A percentile compares a stretch with the other conserved stretches of the same genome.
phyloP scores from a whole-genome alignment of 1,284 basidiomycete genomes.

The Naganishia sp. region DNA sequence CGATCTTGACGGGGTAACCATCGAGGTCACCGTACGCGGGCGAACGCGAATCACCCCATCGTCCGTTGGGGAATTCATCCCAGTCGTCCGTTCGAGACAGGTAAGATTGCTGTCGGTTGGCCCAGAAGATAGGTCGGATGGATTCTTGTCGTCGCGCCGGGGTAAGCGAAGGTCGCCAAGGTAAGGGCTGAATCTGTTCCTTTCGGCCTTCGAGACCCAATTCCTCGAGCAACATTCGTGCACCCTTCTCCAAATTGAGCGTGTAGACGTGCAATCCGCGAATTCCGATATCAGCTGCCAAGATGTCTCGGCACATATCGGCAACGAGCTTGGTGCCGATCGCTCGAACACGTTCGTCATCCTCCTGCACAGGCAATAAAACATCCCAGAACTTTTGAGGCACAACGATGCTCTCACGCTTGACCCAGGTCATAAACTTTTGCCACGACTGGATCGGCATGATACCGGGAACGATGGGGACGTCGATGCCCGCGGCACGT shows the following conservation, averaged over 20 bases:
- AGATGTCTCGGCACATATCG: slow-evolving; percentile 79
- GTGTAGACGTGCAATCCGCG: slow-evolving; percentile 94
- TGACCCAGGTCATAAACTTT: slow-evolving; percentile 89
- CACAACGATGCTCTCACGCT: slow-evolving; percentile 79
- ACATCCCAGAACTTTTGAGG: slow-evolving; percentile 77
- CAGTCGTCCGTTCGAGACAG: slow-evolving; percentile 90
- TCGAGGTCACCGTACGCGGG: slow-evolving; percentile 97
- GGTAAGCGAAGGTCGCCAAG: slow-evolving; percentile 92
- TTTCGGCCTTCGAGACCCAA: slow-evolving; percentile 79
- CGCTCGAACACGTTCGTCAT: slow-evolving; percentile 86
- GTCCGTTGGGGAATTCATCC: slow-evolving; percentile 99
- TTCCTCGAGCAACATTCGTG: slow-evolving; percentile 86
- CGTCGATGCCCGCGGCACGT: slow-evolving; percentile 79
- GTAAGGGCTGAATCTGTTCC: slow-evolving; percentile 83
- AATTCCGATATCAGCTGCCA: slow-evolving; percentile 73
- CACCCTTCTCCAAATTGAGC: slow-evolving; percentile 95
- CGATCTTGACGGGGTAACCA: slow-evolving; percentile 84
- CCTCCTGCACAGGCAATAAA: slow-evolving; percentile 84
- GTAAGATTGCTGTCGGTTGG: slow-evolving; percentile 87
- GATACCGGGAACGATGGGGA: slow-evolving; percentile 88
- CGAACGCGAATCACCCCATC: slow-evolving; percentile 94
- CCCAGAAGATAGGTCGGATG: slow-evolving; percentile 86
- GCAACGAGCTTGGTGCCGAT: slow-evolving; percentile 84
- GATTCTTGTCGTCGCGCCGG: slow-evolving; percentile 81
- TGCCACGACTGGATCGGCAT: slow-evolving; percentile 99